A percentile compares a stretch with the other conserved stretches of the same genome.
Conservation (phyloP, 148 eudicot genomes). For the Linanthus parryae region DNA sequence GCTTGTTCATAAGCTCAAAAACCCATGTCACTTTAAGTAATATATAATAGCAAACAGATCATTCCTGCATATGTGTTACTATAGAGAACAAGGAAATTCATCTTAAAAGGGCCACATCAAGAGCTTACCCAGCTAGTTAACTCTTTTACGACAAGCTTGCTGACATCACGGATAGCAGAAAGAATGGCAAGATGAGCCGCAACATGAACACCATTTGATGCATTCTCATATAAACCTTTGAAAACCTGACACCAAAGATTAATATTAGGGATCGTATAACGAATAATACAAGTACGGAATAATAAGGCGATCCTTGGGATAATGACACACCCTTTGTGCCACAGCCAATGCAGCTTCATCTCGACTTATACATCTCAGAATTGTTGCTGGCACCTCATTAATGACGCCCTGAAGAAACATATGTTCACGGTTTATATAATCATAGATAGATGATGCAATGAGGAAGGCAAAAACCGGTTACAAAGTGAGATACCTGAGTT, state of each 20-base stretch:
- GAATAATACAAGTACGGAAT: background rate
- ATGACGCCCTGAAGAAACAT: slow-evolving; percentile 24
- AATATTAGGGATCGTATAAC: background rate
- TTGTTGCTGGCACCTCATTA: slow-evolving; percentile 62
- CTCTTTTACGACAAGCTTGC: slow-evolving; percentile 87
- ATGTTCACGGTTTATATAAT: background rate
- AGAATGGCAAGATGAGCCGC: slow-evolving; percentile 79
- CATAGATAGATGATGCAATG: background rate
- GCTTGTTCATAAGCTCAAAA: too few species aligned
- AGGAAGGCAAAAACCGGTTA: background rate
- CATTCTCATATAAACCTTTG: slow-evolving; percentile 78
- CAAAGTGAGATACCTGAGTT: slow-evolving; percentile 52
- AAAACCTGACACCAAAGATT: slow-evolving; percentile 45
- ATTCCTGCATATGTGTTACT: too few species aligned
- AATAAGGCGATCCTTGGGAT: background rate
- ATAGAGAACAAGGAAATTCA: too few species aligned
- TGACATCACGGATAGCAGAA: slow-evolving; percentile 86
- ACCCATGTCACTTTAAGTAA: too few species aligned
- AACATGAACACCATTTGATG: slow-evolving; percentile 54
- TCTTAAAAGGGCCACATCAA: too few species aligned
- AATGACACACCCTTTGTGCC: slow-evolving; percentile 64
- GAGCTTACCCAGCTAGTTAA: slow-evolving; percentile 86
- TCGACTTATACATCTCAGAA: slow-evolving; percentile 68
- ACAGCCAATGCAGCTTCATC: slow-evolving; percentile 96
- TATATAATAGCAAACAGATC: too few species aligned